Evolutionary conservation across 305 asterid genomes (phyloP).

Genomic region (Plantago coronopus): DNA sequence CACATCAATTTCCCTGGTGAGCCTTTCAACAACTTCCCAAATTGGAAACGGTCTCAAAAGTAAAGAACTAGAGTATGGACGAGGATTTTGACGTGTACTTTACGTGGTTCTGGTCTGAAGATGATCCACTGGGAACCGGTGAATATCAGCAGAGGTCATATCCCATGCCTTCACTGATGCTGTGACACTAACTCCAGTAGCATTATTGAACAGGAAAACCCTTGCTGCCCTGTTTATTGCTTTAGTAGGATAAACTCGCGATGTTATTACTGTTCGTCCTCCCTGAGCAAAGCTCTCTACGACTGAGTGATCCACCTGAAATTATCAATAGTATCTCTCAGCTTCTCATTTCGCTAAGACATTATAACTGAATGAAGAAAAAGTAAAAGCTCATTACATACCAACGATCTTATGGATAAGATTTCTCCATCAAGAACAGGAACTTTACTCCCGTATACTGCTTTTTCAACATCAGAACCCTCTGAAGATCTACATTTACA

Average conservation of each 20-base stretch:
- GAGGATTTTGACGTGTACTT: too few species aligned
- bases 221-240: constrained; percentile 55
- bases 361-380: not conserved
- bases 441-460: constrained; percentile 69
- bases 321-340: too few species aligned
- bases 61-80: too few species aligned
- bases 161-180: constrained; percentile 77
- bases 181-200: constrained; percentile 53
- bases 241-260: constrained; percentile 79
- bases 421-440: constrained; percentile 69
- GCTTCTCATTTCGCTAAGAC: too few species aligned
- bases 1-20: too few species aligned
- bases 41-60: too few species aligned
- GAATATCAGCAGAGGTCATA: constrained; percentile 60
- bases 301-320: constrained; percentile 84
- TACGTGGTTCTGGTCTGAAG: not conserved
- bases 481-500: constrained; percentile 55
- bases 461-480: constrained; percentile 58
- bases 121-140: constrained; percentile 38
- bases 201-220: constrained; percentile 79
- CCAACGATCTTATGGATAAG: constrained; percentile 60
- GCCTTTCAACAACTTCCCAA: too few species aligned
- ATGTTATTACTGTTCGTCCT: constrained; percentile 73
- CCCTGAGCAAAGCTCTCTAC: constrained; percentile 95
- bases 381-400: constrained; percentile 26